These are phyloP conservation scores for Glycine tomentella DNA, from an alignment of 306 rosid species.

Conservation along the genomic window DNA sequence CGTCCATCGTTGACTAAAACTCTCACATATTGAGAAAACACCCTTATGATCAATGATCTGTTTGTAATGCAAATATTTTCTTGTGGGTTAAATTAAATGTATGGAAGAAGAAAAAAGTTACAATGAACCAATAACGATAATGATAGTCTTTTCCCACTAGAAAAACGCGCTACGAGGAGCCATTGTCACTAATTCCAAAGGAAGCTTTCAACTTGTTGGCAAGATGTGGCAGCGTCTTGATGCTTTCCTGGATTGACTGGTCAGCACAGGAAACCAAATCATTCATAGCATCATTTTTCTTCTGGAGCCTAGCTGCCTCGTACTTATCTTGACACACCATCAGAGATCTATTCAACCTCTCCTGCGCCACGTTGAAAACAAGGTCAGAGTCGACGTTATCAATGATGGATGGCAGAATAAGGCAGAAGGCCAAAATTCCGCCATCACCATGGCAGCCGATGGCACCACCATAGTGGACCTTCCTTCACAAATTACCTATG, in stretches of 20 bases:
- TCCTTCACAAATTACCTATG: too few species aligned
- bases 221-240: conserved; percentile 70
- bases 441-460: too few species aligned
- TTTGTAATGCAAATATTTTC: background rate
- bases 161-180: conserved; percentile 22
- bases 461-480: too few species aligned
- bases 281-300: conserved; percentile 58
- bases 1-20: background rate
- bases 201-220: conserved; percentile 70
- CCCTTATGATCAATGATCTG: background rate
- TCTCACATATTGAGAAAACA: background rate
- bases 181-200: conserved; percentile 51
- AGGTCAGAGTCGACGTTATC: background rate
- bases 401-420: too few species aligned
- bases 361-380: conserved; percentile 62
- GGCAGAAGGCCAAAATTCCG: too few species aligned
- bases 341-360: conserved; percentile 80
- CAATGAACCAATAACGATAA: background rate
- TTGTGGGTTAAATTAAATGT: background rate
- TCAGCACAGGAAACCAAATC: conserved; percentile 84
- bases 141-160: background rate
- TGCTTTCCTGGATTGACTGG: conserved; percentile 73
- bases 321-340: conserved; percentile 96
- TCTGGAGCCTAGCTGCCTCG: conserved; percentile 81
- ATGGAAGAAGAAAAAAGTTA: conserved; percentile 28